A percentile compares a stretch with the other conserved stretches of the same genome.
phyloP scores from a whole-genome alignment of 805 yeast species.

The Saccharomycopsis fodiens region DNA sequence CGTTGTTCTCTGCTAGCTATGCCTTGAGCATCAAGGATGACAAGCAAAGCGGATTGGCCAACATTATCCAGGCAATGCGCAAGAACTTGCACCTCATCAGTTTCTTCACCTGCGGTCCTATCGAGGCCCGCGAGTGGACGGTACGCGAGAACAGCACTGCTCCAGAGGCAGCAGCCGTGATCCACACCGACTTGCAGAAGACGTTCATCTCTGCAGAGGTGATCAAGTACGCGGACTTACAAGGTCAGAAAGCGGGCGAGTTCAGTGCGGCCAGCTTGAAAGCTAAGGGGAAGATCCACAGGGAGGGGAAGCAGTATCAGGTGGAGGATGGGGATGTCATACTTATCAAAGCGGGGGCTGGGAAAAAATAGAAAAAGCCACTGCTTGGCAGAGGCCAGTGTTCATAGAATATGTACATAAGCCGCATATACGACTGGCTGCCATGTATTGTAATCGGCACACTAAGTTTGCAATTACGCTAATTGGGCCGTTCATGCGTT shows the following conservation, averaged over 20 bases:
- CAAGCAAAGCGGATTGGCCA: slow-evolving; percentile 42
- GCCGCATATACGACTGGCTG: no score
- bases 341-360: slow-evolving; percentile 65
- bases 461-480: no score
- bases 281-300: slow-evolving; percentile 50
- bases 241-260: slow-evolving; percentile 26
- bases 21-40: slow-evolving; percentile 33
- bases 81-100: slow-evolving; percentile 63
- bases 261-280: slow-evolving; percentile 46
- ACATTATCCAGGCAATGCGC: slow-evolving; percentile 59
- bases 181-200: slow-evolving; percentile 76
- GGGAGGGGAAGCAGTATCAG: slow-evolving; percentile 69
- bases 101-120: slow-evolving; percentile 80
- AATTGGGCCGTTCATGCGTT: no score
- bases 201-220: slow-evolving; percentile 78
- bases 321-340: slow-evolving; percentile 83
- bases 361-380: slow-evolving; percentile 38
- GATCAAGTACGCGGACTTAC: slow-evolving; percentile 25
- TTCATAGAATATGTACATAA: no score
- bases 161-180: slow-evolving; percentile 85
- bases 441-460: no score
- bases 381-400: no score
- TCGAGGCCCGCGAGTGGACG: slow-evolving; percentile 87
- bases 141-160: slow-evolving; percentile 68
- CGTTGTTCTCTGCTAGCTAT: slow-evolving; percentile 58